Base-by-base conservation (phyloP, 176 grass and related monocot species). In the Themeda triandra region DNA sequence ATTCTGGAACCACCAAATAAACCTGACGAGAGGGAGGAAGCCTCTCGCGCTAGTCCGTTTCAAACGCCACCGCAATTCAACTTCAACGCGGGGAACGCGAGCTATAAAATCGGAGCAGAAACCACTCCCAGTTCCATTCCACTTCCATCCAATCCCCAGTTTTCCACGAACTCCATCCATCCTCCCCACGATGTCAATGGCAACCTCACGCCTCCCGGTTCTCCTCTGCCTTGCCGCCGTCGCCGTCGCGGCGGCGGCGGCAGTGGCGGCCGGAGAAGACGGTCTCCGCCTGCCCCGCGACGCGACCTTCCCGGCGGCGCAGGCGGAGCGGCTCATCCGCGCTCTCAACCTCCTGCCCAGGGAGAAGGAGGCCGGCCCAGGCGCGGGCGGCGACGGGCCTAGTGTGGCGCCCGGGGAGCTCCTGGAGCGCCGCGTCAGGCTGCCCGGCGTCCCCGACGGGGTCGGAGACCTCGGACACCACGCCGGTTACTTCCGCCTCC, bases 401-500 rank as follows among this genome's bases (percentile, higher is more conserved):
- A 51, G 9, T 1, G 69, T 75, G 0, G 83, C 80, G 25, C 46
- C 76, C 4, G 95, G 84, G 53, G 59, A 85, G 89, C 90, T 98
- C 56, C 77, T 95, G 37, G 96, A 98, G 89, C 74, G 89, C 4
- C 91, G 82, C 32, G 63, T 98, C 3, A 71, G 32, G 33, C 77
- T 95, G 1, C 87, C 93, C 11, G 85, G 89, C 6, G 87, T 89
- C 10, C 42, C 87, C 45, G n/a, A 79, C 1, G 90, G 70, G 5
- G 82, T 69, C 6, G 17, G 28, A 1, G 87, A 92, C 62, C 96
- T 98, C 78, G 88, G 89, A 30, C 96, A 95, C 92, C 91, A 98
- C 84, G 93, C 96, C 64, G 96, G 96, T 1, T 98, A 98, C 87
- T 98, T 94, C 86, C 85, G 78, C 45, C 96, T 98, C 58, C 93